Evolutionary conservation across 2,329 filamentous ascomycete genomes (phyloP), one percentile per base, ranked within the genome.

Genomic region (Hypoxylon sp.): DNA sequence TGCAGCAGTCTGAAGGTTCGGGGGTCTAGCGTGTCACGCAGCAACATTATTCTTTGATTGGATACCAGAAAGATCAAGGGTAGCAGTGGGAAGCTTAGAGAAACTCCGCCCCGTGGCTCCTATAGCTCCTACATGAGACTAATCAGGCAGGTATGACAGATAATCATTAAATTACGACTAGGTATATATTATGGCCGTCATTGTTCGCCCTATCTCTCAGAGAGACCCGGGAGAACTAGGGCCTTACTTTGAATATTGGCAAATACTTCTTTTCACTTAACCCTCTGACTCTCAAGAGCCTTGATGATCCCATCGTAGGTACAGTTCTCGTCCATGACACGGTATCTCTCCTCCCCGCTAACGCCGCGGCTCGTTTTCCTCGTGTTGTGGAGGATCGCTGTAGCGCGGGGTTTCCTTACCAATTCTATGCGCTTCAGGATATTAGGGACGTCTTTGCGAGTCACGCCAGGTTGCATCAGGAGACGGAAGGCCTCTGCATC

Each of bases 401-500:
- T 55, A 10, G 66, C 58, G 20, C 69, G 69, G 1, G 69, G 69
- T 8, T 52, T 49, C 26, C 68, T 65, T 15, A 67, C 56, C 1
- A 46, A 50, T 13, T 70, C 69, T 19, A 72, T 69, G 13, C 49
- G 53, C 62, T 55, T 55, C 3, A 72, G 56, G n/a, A 70, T 56
- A 2, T 37, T 48, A 3, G 68, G 66, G 4, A 71, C 50, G n/a
- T 67, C 54, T 17, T 67, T 61, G 30, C 63, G 59, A 1, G 60
- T 64, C 39, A 68, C 59, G 6, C 69, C 68, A 0, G 69, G 66
- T 39, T 70, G 54, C 28, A 69, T 49, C 44, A 68, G 61, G 4
- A 72, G 65, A 39, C 63, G 58, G 30, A 72, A 66, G 17, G 63
- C 70, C 22, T 72, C 69, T 4, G 68, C 69, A 11, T 72, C 69